These are phyloP conservation scores for Lathyrus aphaca DNA, from an alignment of 306 rosid species.

Conservation along the genomic window DNA sequence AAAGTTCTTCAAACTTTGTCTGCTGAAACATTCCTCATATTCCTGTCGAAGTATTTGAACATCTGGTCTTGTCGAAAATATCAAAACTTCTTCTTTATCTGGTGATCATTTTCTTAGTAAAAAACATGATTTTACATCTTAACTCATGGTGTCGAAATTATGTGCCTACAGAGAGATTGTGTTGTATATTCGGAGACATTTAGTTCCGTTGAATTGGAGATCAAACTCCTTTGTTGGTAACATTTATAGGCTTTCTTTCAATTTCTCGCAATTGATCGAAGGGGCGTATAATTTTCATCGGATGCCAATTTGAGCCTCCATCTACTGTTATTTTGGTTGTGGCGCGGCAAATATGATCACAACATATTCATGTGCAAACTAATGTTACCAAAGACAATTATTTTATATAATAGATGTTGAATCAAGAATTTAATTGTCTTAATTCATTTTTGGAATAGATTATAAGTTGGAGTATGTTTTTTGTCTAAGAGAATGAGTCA, in stretches of 20 bases:
- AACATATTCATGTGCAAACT: too few relatives aligned
- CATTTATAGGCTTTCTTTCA: neutral
- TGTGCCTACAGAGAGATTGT: too few relatives aligned
- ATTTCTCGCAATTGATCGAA: neutral
- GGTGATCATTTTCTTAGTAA: too few relatives aligned
- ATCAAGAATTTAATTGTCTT: neutral
- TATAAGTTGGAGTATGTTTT: neutral
- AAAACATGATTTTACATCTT: too few relatives aligned
- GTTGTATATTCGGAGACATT: neutral
- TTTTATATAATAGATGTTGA: too few relatives aligned
- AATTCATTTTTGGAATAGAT: neutral
- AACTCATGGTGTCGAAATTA: too few relatives aligned
- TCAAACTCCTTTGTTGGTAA: neutral
- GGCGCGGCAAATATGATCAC: neutral
- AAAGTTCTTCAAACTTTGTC: too few relatives aligned
- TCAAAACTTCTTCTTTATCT: too few relatives aligned
- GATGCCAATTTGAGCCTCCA: neutral
- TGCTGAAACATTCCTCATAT: too few relatives aligned
- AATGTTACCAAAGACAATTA: neutral
- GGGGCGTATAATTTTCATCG: neutral
- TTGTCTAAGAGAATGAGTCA: slow-evolving; percentile 2
- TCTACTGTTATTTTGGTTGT: neutral
- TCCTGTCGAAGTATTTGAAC: too few relatives aligned
- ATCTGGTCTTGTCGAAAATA: too few relatives aligned
- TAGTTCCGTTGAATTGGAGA: neutral